Base-by-base conservation (phyloP, 352 stramenopile species). In the Phytophthora tubulina region DNA sequence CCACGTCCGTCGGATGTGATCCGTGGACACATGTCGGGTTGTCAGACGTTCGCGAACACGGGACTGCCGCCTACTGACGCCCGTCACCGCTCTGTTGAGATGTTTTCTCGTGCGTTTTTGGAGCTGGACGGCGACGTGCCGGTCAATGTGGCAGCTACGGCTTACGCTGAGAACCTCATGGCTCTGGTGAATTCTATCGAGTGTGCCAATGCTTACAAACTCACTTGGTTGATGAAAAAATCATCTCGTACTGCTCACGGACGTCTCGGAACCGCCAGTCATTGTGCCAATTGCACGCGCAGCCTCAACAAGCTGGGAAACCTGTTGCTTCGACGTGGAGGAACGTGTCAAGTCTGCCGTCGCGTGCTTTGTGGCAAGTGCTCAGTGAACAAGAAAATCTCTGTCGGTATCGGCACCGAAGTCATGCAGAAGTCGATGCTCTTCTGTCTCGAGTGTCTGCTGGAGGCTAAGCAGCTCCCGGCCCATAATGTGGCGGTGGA, bases 371-470 rank as follows among this genome's bases (percentile, higher is more conserved):
- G 76, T 32, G 59, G 73, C 3, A 78, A 74, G 30, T 82, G 76
- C 56, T 80, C 63, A 0, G 69, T 82, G 13, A 76, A 50, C 59
- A 80, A 76, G 72, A 80, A 76, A 36, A 75, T 82, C 6, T 71
- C 61, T n/a, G 30, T 78, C 21, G 59, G 53, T 1, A 68, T 77
- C 7, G 72, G 66, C 1, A 53, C 62, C 4, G 68, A 78, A 30
- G 66, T 69, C 7, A 55, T 80, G 52, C 48, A 71, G 31, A 75
- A 80, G 38, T 70, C 48, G 7, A 66, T 80, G 57, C 50, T 76
- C 10, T 82, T 82, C 49, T 82, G 76, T 42, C 51, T 82, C 14
- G 52, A 82, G 36, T 82, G 76, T 56, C 50, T 80, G 46, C 57
- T 80, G 8, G 67, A 80, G 41, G 69, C 72, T 50, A 89, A 88